Base-by-base conservation (phyloP, 148 eudicot genomes). In the Cornus florida region DNA sequence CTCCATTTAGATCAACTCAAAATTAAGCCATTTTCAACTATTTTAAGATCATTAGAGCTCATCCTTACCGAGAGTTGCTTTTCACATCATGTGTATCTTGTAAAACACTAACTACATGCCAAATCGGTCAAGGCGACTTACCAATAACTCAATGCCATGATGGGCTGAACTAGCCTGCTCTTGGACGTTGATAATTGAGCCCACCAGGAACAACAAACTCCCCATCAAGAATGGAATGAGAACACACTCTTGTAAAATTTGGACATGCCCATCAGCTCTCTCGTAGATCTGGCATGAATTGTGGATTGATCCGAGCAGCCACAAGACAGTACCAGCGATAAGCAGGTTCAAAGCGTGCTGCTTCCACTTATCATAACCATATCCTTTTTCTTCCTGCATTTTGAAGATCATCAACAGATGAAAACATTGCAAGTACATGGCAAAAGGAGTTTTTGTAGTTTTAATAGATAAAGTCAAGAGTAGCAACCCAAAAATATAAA, bases 271-370 rank as follows among this genome's bases (percentile, higher is more conserved):
- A 84, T 90, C 94, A 0, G 98, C 88, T 83, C 92, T 86, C 82
- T 94, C 98, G 22, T 92, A 94, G 67, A 92, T 84, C 71, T 94
- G 98, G 83, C 97, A 94, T 2, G 93, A 84, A 75, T 94, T 94
- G 41, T 85, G 97, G 78, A 91, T 90, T 9, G 98, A 94, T 13
- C 97, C 98, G 23, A 92, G 74, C 57, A 94, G 31, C 98, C 97
- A 92, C 22, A 94, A 78, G 50, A 81, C 66, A 9, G 97, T 80
- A 17, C 98, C 98, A 3, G 91, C 95, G n/a, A 94, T 72, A 22
- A 92, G 80, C 90, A 94, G 77, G 78, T 87, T 91, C 79, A 92
- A 46, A 1, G 92, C 92, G 71, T 88, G 87, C 12, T 73, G 81
- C 81, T 91, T 95, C 38, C 86, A 41, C 75, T 77, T 87, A 56